phyloP scores from a whole-genome alignment of 2,329 filamentous ascomycete genomes.

The Exophiala sideris region DNA sequence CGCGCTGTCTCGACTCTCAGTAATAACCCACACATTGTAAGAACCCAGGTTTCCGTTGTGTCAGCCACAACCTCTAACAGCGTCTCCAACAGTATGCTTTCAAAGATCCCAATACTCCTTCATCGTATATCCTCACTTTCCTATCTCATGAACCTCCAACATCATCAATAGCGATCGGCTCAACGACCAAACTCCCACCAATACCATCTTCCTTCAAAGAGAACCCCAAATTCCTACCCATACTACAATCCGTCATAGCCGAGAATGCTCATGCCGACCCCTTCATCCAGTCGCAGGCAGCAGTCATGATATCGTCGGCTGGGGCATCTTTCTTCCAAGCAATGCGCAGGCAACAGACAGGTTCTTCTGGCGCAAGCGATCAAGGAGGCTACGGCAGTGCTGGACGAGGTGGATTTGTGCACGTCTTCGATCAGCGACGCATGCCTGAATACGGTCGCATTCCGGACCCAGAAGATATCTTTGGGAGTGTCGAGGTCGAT shows the following conservation, averaged over 20 bases:
- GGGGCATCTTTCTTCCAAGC: slow-evolving; percentile 37
- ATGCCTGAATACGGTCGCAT: slow-evolving; percentile 64
- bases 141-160: slow-evolving; percentile 55
- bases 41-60: background rate
- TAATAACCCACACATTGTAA: slow-evolving; percentile 24
- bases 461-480: slow-evolving; percentile 62
- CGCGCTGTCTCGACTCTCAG: slow-evolving; percentile 21
- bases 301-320: slow-evolving; percentile 57
- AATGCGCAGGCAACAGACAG: slow-evolving; percentile 43
- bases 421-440: slow-evolving; percentile 58
- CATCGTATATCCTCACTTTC: slow-evolving; percentile 51
- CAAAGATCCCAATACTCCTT: slow-evolving; percentile 38
- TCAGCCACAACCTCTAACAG: background rate
- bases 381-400: slow-evolving; percentile 58
- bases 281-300: slow-evolving; percentile 55
- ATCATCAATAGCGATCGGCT: slow-evolving; percentile 53
- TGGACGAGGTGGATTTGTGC: slow-evolving; percentile 60
- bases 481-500: slow-evolving; percentile 63
- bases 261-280: slow-evolving; percentile 56
- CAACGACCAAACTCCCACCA: slow-evolving; percentile 50
- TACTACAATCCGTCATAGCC: slow-evolving; percentile 55
- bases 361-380: slow-evolving; percentile 55
- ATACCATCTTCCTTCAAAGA: slow-evolving; percentile 55
- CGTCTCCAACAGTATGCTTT: slow-evolving; percentile 26
- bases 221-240: slow-evolving; percentile 55